phyloP scores from a whole-genome alignment of 1,139 yeast genomes.

The Meyerozyma sp. region DNA sequence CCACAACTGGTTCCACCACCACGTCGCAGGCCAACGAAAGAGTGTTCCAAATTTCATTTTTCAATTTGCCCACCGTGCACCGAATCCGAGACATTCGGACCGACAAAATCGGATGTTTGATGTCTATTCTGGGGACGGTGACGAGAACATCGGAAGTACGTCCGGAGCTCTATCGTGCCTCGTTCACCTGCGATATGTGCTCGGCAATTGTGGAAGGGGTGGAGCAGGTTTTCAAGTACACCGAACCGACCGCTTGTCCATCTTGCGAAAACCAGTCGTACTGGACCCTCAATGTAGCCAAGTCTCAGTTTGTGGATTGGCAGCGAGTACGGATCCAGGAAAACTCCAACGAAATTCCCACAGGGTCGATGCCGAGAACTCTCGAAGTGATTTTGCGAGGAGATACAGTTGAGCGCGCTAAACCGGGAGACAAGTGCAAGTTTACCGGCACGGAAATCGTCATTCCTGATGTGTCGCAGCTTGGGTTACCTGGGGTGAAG shows the following conservation, averaged over 20 bases:
- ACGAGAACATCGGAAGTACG: slow-evolving; percentile 96
- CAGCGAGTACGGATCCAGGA: slow-evolving; percentile 95
- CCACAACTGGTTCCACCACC: slow-evolving; percentile 19
- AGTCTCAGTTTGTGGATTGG: slow-evolving; percentile 94
- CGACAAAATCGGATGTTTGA: slow-evolving; percentile 79
- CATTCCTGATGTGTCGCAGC: slow-evolving; percentile 89
- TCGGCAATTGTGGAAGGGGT: slow-evolving; percentile 81
- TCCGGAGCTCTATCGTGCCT: slow-evolving; percentile 85
- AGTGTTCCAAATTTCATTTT: slow-evolving; percentile 84
- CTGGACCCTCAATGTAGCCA: slow-evolving; percentile 79
- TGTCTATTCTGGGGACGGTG: slow-evolving; percentile 90
- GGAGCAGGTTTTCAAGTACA: slow-evolving; percentile 89
- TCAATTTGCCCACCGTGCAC: slow-evolving; percentile 76
- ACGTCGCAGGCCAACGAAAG: slow-evolving; percentile 50
- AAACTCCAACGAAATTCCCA: slow-evolving; percentile 91
- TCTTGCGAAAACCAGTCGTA: slow-evolving; percentile 82
- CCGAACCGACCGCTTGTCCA: slow-evolving; percentile 93
- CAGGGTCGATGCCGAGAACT: slow-evolving; percentile 99
- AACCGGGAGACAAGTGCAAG: slow-evolving; percentile 95
- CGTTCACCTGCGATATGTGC: slow-evolving; percentile 88
- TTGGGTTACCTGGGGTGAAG: slow-evolving; percentile 95
- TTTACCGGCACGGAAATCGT: slow-evolving; percentile 96
- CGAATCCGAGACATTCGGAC: slow-evolving; percentile 89
- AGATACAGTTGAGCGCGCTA: slow-evolving; percentile 92
- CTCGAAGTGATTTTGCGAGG: slow-evolving; percentile 90